Conservation (phyloP, 2,329 filamentous ascomycete genomes). For the Macrophomina tecta region DNA sequence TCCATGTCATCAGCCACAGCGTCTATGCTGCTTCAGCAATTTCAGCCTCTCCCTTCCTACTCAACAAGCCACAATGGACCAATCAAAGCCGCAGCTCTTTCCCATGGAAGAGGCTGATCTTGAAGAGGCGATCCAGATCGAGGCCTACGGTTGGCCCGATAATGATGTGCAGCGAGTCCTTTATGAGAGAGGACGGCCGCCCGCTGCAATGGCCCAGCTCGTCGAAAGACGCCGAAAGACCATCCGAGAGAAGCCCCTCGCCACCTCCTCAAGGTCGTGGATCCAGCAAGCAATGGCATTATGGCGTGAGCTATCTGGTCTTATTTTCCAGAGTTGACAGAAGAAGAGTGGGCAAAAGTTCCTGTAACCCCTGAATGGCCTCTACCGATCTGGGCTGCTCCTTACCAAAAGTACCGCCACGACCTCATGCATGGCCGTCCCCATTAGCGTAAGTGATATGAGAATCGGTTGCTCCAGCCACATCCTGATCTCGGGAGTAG, state of each 20-base stretch:
- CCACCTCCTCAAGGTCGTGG: slow-evolving; percentile 19
- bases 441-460: neutral
- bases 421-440: neutral
- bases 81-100: neutral
- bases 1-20: too few relatives aligned
- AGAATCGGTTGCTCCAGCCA: neutral
- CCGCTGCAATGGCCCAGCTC: neutral
- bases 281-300: slow-evolving; percentile 11
- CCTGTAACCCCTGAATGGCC: neutral
- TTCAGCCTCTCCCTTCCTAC: too few relatives aligned
- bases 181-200: neutral
- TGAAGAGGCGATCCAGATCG: neutral
- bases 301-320: slow-evolving; percentile 15
- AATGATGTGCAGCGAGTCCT: neutral
- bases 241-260: neutral
- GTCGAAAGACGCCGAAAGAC: neutral
- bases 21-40: too few relatives aligned
- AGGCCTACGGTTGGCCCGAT: neutral
- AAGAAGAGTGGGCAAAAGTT: slow-evolving; percentile 30
- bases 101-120: neutral
- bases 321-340: neutral
- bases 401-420: neutral
- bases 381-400: neutral
- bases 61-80: neutral
- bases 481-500: slow-evolving; percentile 26